phyloP scores from a whole-genome alignment of 2,329 filamentous ascomycete genomes.

The Drechslerella dactyloides region DNA sequence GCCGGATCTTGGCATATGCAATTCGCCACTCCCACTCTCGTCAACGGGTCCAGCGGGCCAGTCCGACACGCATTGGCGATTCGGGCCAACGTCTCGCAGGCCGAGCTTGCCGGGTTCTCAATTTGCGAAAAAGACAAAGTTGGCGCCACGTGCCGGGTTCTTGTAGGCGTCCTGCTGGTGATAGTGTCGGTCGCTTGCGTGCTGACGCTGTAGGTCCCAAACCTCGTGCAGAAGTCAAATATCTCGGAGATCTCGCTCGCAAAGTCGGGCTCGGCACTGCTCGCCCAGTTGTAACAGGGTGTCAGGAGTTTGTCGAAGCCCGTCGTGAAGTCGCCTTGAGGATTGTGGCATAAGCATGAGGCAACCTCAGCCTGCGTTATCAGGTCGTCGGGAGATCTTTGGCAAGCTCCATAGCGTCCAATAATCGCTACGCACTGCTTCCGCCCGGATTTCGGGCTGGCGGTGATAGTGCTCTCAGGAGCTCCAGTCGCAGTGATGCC shows the following conservation, averaged over 20 bases:
- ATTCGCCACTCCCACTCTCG: conserved; percentile 27
- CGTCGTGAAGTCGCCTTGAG: conserved; percentile 23
- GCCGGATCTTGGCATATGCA: conserved; percentile 33
- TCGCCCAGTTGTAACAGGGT: conserved; percentile 37
- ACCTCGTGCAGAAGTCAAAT: conserved; percentile 40
- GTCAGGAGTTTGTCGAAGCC: conserved; percentile 30
- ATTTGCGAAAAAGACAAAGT: conserved; percentile 35
- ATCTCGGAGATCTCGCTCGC: conserved; percentile 30
- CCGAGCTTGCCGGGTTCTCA: conserved; percentile 29
- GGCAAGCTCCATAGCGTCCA: conserved; percentile 19
- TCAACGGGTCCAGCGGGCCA: conserved; percentile 30
- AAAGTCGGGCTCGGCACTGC: conserved; percentile 16
- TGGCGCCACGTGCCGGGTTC: neutral
- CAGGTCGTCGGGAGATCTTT: conserved; percentile 25
- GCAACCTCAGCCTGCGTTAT: conserved; percentile 38
- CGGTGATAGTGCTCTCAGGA: conserved; percentile 4
- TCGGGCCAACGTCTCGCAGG: conserved; percentile 26
- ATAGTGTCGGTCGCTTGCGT: neutral
- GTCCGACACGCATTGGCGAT: conserved; percentile 42
- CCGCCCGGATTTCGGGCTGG: conserved; percentile 1
- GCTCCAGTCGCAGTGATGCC: neutral
- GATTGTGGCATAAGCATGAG: conserved; percentile 37
- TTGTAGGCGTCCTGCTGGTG: conserved; percentile 1
- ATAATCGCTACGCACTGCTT: conserved; percentile 19
- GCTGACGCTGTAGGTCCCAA: conserved; percentile 18